A percentile compares a stretch with the other conserved stretches of the same genome.
phyloP scores from a whole-genome alignment of 1,139 yeast genomes.

The Protomyces macrosporus region DNA sequence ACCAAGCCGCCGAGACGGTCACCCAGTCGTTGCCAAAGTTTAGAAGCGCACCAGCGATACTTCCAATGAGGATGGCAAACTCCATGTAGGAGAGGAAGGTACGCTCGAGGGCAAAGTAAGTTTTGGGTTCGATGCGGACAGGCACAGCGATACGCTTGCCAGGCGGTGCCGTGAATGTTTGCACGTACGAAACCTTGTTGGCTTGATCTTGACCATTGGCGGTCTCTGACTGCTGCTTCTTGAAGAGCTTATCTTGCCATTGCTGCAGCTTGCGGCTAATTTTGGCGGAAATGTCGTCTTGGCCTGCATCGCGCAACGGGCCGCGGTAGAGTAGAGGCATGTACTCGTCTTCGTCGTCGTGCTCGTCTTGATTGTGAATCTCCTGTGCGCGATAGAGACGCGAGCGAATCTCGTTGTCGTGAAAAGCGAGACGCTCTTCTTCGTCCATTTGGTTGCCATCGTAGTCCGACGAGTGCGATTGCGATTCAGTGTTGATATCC shows the following conservation, averaged over 20 bases:
- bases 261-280: background rate
- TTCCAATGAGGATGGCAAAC: constrained; percentile 89
- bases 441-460: constrained; percentile 42
- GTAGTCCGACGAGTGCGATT: constrained; percentile 38
- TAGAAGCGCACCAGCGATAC: constrained; percentile 86
- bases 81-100: constrained; percentile 95
- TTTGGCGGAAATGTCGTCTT: constrained; percentile 15
- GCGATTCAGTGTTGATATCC: constrained; percentile 40
- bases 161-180: constrained; percentile 49
- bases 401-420: constrained; percentile 15
- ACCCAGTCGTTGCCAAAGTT: constrained; percentile 73
- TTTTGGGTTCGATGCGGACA: constrained; percentile 96
- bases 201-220: constrained; percentile 9
- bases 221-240: constrained; percentile 5
- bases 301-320: constrained; percentile 10
- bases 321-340: constrained; percentile 16
- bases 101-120: constrained; percentile 96
- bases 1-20: constrained; percentile 76
- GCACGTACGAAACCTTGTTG: constrained; percentile 20
- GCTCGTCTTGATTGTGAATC: constrained; percentile 4
- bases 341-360: constrained; percentile 26
- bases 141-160: constrained; percentile 93
- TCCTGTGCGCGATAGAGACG: constrained; percentile 8
- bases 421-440: constrained; percentile 35
- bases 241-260: constrained; percentile 2